A percentile compares a stretch with the other conserved stretches of the same genome.
These are phyloP conservation scores for Solanum neorickii DNA, from an alignment of 257 asterid genomes.

Conservation along the genomic window DNA sequence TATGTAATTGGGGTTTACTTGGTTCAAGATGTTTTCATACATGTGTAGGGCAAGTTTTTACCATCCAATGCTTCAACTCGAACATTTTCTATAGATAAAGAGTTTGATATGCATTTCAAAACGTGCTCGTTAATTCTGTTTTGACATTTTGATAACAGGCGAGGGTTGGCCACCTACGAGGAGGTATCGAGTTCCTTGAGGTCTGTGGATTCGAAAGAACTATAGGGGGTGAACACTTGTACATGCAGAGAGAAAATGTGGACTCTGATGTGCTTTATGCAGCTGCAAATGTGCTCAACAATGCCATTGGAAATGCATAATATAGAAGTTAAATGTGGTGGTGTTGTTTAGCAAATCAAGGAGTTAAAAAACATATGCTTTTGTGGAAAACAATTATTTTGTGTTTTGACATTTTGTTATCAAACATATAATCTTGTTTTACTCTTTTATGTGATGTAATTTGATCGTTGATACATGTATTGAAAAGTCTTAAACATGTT, in stretches of 20 bases:
- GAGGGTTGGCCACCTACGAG: conserved; percentile 71
- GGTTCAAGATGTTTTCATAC: neutral
- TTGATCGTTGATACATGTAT: neutral
- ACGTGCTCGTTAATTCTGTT: neutral
- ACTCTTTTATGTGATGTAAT: neutral
- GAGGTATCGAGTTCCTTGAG: conserved; percentile 80
- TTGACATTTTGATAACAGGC: conserved; percentile 38
- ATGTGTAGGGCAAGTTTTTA: neutral
- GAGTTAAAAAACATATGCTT: neutral
- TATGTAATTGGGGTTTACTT: neutral
- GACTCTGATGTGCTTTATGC: conserved; percentile 65
- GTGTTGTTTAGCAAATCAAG: neutral
- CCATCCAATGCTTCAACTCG: neutral
- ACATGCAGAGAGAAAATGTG: conserved; percentile 64
- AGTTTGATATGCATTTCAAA: neutral
- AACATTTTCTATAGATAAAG: neutral
- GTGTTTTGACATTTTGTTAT: neutral
- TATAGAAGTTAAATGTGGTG: neutral
- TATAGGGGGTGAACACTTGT: conserved; percentile 71
- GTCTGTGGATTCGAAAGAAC: conserved; percentile 85
- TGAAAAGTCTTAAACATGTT: neutral
- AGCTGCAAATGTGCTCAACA: conserved; percentile 76
- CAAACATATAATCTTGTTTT: neutral
- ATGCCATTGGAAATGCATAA: conserved; percentile 56
- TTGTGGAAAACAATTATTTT: neutral